Evolutionary conservation across 2,329 filamentous ascomycete species (phyloP), one percentile per base, ranked within the genome.

Genomic region (Colletotrichum sp.): DNA sequence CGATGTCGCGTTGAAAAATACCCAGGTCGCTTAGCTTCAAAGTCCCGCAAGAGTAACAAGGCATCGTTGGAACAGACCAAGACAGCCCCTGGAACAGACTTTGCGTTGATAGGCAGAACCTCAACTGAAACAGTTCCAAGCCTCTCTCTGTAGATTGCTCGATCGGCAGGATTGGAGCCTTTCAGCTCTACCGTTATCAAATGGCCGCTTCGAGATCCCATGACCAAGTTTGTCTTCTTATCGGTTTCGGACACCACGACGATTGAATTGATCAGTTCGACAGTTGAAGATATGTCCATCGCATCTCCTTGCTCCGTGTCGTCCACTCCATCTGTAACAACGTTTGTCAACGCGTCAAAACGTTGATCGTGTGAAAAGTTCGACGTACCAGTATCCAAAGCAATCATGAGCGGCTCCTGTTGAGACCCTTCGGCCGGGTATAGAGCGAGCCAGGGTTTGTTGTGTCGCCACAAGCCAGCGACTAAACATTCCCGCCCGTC

Each of bases 161-260:
- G 76, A 16, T 81, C 73, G 8, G 81, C 76, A 1, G 78, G 72
- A 5, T 74, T 69, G 9, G 79, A 58, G 27, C 71, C 74, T 6
- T 76, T 78, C 8, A 83, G 55, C 18, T 78, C 78, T 30, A 89
- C 70, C 0, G 84, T 89, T 32, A 90, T 80, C 3, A 91, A 80
- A 43, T 89, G 86, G 2, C 91, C 91, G 71, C 88, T 88, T 68
- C 89, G 86, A 30, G 89, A 91, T 10, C 90, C 90, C 10, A 86
- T 79, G 6, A 87, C 79, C 3, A 91, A 66, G 16, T 84, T 79
- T 1, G 81, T 78, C 8, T 79, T 80, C 15, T 80, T 75, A 5
- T 76, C 77, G 68, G 84, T 80, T 4, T 80, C 78, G 8, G 52
- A 34, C 9, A 86, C 78, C 55, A 80, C 75, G 34, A 84, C 83